Conservation (phyloP, 139 green algal genomes). For the Tetradesmus lagerheimii region DNA sequence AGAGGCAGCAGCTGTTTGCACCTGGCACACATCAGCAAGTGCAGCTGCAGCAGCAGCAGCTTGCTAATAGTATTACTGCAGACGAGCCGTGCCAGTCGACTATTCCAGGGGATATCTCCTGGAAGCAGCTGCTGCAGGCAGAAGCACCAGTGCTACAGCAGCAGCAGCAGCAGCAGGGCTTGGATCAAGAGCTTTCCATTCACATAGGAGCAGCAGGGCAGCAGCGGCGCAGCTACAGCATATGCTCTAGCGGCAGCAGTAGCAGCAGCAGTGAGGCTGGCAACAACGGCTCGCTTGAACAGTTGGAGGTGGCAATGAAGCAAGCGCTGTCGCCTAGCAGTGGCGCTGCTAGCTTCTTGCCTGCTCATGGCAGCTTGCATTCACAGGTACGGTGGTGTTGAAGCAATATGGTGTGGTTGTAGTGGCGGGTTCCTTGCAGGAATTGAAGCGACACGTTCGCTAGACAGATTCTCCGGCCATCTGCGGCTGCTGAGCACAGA, state of each 20-base stretch:
- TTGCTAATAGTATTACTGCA: neutral
- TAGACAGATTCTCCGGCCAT: no score
- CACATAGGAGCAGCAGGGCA: neutral
- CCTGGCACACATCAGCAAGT: neutral
- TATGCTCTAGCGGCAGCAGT: neutral
- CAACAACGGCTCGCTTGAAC: neutral
- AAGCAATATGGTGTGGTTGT: no score
- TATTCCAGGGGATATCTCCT: neutral
- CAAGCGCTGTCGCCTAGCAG: neutral
- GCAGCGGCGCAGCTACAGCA: neutral
- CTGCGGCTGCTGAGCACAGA: no score
- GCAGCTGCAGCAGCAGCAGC: slow-evolving; percentile 7
- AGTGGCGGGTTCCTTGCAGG: no score
- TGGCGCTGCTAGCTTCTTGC: neutral
- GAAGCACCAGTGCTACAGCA: neutral
- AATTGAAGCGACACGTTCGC: no score
- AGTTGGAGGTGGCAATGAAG: neutral
- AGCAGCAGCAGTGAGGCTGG: neutral
- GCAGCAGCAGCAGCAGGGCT: neutral
- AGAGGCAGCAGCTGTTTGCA: neutral
- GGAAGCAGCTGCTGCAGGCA: neutral
- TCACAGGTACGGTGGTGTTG: neutral
- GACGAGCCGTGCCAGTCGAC: neutral
- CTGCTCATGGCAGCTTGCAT: neutral
- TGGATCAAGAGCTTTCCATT: neutral